Conservation (phyloP, 306 rosid species). For the Trifolium subterraneum region DNA sequence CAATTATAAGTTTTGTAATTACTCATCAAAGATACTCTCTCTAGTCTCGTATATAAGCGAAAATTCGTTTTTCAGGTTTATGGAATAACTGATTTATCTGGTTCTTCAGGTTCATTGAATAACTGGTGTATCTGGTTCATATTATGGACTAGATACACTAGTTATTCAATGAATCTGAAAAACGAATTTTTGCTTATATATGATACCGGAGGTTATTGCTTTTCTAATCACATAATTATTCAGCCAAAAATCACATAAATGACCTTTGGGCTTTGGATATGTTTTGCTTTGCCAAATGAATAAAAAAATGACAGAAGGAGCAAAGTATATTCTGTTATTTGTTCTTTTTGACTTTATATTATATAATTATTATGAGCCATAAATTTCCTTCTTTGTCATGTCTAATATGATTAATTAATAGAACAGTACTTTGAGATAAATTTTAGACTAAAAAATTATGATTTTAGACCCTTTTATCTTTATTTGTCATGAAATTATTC, state of each 20-base stretch:
- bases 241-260: constrained; percentile 1
- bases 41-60: no score
- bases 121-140: no score
- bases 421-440: constrained; percentile 6
- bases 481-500: neutral
- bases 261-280: neutral
- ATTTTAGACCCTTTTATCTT: no score
- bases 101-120: no score
- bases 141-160: no score
- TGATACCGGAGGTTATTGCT: neutral
- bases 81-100: no score
- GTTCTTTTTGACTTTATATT: neutral
- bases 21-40: neutral
- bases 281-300: neutral
- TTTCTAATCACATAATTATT: constrained; percentile 10
- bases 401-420: neutral
- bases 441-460: neutral
- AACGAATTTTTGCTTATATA: no score
- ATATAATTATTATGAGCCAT: constrained; percentile 10
- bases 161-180: no score
- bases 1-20: constrained; percentile 22
- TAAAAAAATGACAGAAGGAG: neutral
- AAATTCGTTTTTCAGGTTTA: no score
- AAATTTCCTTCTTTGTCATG: constrained; percentile 1
- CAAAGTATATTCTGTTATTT: neutral